phyloP scores from a whole-genome alignment of 192 early-diverging fungal genomes.

The Coemansia sp. region DNA sequence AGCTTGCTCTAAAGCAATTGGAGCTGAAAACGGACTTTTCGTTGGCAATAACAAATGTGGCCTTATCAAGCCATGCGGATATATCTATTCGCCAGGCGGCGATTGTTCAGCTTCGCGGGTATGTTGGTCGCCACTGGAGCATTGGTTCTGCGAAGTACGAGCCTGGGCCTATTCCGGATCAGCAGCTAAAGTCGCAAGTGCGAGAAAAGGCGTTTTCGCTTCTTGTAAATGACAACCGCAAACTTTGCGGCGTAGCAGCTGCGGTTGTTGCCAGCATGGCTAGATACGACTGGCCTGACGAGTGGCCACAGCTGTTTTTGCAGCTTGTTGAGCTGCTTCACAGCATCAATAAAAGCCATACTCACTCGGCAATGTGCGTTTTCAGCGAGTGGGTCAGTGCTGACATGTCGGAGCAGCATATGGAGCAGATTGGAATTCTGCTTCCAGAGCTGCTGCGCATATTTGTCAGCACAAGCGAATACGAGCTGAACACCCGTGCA shows the following conservation, averaged over 20 bases:
- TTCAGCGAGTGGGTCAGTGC: constrained; percentile 77
- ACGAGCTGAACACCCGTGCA: constrained; percentile 58
- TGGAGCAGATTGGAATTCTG: constrained; percentile 78
- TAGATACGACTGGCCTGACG: constrained; percentile 88
- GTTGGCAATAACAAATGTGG: constrained; percentile 66
- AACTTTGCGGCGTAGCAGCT: constrained; percentile 56
- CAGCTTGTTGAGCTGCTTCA: constrained; percentile 69
- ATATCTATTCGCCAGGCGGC: constrained; percentile 70
- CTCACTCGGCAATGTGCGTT: constrained; percentile 88
- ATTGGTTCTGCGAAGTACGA: constrained; percentile 59
- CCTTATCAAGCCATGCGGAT: constrained; percentile 61
- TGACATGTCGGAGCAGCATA: constrained; percentile 85
- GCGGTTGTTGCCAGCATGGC: constrained; percentile 88
- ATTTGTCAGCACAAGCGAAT: constrained; percentile 51
- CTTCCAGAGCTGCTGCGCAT: constrained; percentile 86
- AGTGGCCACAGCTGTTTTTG: constrained; percentile 88
- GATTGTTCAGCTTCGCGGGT: constrained; percentile 70
- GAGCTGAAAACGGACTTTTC: constrained; percentile 62
- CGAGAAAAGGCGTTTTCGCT: constrained; percentile 45
- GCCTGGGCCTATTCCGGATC: constrained; percentile 47
- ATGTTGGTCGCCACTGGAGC: constrained; percentile 75
- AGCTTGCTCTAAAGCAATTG: constrained; percentile 68
- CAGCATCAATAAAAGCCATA: constrained; percentile 62
- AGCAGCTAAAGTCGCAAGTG: constrained; percentile 43
- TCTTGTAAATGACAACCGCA: constrained; percentile 31